A percentile compares a stretch with the other conserved stretches of the same genome.
These are phyloP conservation scores for Nicotiana sylvestris DNA, from an alignment of 257 asterid genomes.

Conservation along the genomic window DNA sequence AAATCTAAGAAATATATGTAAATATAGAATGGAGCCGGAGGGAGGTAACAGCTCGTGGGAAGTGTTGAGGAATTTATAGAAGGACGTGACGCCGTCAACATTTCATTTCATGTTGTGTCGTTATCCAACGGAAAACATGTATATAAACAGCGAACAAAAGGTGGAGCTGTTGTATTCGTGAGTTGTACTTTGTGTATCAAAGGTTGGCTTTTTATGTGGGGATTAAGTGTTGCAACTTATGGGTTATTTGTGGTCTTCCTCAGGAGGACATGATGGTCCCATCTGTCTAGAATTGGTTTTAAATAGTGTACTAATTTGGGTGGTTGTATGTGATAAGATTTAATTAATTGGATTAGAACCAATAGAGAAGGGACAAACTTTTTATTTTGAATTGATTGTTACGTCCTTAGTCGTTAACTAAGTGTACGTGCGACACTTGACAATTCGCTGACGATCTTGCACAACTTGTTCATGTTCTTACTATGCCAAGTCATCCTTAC, in stretches of 20 bases:
- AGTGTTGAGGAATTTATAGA: constrained; percentile 44
- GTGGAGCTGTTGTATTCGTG: not conserved
- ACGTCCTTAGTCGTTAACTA: no score
- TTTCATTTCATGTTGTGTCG: constrained; percentile 21
- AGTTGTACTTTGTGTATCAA: not conserved
- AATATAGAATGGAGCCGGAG: constrained; percentile 29
- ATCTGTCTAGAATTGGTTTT: constrained; percentile 30
- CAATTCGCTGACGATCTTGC: no score
- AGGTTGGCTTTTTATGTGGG: not conserved
- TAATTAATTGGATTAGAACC: not conserved
- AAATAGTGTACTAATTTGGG: constrained; percentile 8
- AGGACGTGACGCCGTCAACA: constrained; percentile 49
- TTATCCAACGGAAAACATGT: constrained; percentile 47
- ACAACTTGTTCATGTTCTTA: no score
- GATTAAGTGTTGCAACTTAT: not conserved
- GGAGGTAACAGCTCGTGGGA: constrained; percentile 31
- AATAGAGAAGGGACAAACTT: not conserved
- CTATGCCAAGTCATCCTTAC: no score
- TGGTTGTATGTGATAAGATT: not conserved
- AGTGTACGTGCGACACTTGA: no score
- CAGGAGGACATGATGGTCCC: constrained; percentile 53
- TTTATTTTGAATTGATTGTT: no score
- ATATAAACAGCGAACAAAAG: not conserved
- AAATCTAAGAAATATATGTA: not conserved
- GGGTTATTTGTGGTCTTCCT: constrained; percentile 25